phyloP scores from a whole-genome alignment of 345 rosid species.

The Citrus glauca region DNA sequence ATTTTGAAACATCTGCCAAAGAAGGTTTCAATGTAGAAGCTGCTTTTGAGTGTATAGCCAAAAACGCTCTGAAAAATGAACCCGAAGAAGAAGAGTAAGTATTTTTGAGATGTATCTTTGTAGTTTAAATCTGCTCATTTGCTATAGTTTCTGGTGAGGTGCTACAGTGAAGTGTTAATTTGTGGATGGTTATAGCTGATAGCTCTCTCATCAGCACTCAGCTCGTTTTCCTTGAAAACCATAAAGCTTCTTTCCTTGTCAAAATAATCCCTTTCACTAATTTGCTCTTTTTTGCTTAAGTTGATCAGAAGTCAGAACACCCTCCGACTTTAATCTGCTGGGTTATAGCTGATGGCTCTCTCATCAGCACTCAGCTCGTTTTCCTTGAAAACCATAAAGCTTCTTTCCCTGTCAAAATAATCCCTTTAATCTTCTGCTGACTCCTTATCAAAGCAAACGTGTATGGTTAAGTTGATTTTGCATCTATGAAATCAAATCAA shows the following conservation, averaged over 20 bases:
- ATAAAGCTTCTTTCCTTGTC: neutral
- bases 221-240: neutral
- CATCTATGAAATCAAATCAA: neutral
- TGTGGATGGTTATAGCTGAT: neutral
- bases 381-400: no score
- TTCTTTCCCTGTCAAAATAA: no score
- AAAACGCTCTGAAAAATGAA: conserved; percentile 83
- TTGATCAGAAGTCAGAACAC: neutral
- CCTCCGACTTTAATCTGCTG: neutral
- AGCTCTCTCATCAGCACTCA: neutral
- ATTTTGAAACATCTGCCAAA: conserved; percentile 90
- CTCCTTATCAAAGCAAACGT: neutral
- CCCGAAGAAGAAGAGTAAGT: conserved; percentile 87
- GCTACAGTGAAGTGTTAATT: neutral
- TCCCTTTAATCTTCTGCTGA: neutral
- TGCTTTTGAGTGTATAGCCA: conserved; percentile 80
- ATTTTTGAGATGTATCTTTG: neutral
- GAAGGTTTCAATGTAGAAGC: conserved; percentile 90
- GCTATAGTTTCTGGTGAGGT: neutral
- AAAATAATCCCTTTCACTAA: neutral
- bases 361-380: no score
- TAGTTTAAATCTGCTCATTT: neutral
- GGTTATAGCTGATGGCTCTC: no score
- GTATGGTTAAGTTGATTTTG: neutral
- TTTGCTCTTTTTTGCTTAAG: neutral